Conservation (phyloP, 306 rosid genomes). For the Hippophae gyantsensis region DNA sequence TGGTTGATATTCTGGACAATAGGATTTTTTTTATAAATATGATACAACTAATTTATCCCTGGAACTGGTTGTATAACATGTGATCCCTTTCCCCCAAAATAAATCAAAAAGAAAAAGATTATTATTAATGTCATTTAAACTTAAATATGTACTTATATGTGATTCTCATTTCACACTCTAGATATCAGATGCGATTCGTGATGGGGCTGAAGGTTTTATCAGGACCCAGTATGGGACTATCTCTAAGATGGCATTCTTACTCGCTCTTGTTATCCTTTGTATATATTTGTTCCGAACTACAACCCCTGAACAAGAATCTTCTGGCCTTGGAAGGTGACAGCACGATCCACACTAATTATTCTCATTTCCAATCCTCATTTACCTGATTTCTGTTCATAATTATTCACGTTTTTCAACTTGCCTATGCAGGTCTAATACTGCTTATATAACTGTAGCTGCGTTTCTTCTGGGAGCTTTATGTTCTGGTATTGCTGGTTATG, state of each 20-base stretch:
- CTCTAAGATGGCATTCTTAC: constrained; percentile 93
- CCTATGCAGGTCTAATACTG: constrained; percentile 72
- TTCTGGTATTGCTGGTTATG: constrained; percentile 95
- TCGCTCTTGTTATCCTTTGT: constrained; percentile 69
- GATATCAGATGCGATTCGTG: constrained; percentile 98
- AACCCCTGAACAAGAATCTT: constrained; percentile 86
- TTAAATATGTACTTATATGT: constrained; percentile 17
- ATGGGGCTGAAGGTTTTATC: constrained; percentile 98
- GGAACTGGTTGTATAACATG: no score
- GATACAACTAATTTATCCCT: no score
- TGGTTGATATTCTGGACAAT: no score
- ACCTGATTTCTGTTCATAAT: background rate
- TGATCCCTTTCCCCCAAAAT: no score
- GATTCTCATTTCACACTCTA: constrained; percentile 18
- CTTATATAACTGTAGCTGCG: constrained; percentile 85
- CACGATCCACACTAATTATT: constrained; percentile 2
- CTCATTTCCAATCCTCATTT: background rate
- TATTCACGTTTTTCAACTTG: constrained; percentile 20
- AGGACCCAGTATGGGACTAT: constrained; percentile 94
- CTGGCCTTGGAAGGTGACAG: constrained; percentile 85
- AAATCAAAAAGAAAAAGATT: background rate
- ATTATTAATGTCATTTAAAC: constrained; percentile 2
- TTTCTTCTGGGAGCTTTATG: constrained; percentile 96
- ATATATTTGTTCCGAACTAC: constrained; percentile 81
- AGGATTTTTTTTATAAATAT: no score